A percentile compares a stretch with the other conserved stretches of the same genome.
Conservation (phyloP, 1,284 basidiomycete species). For the Gomphus bonarii region DNA sequence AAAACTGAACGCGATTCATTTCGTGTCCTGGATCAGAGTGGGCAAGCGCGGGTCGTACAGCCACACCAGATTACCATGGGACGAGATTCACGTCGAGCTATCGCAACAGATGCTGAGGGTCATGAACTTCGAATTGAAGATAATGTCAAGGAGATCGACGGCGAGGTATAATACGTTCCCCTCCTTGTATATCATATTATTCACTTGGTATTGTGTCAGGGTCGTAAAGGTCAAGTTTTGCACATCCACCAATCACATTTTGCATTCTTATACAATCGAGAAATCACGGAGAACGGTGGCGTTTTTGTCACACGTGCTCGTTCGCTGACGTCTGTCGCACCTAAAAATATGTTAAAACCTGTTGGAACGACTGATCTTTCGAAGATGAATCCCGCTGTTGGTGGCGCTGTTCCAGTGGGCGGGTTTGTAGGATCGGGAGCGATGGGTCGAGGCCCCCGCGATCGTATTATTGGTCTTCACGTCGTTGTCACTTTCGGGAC, state of each 20-base stretch:
- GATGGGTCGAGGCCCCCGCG: constrained; percentile 65
- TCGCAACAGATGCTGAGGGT: constrained; percentile 86
- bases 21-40: constrained; percentile 92
- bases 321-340: constrained; percentile 73
- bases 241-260: constrained; percentile 95
- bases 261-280: constrained; percentile 91
- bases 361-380: constrained; percentile 64
- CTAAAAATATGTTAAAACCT: constrained; percentile 62
- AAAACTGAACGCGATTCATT: constrained; percentile 95
- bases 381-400: constrained; percentile 90
- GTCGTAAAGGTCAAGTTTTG: constrained; percentile 86
- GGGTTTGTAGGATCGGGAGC: constrained; percentile 76
- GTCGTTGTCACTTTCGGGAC: constrained; percentile 84
- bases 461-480: constrained; percentile 72
- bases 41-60: constrained; percentile 80
- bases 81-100: constrained; percentile 72
- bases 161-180: constrained; percentile 50
- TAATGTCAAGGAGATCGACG: constrained; percentile 88
- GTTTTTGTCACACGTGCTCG: constrained; percentile 86
- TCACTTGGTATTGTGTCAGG: constrained; percentile 28
- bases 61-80: constrained; percentile 94
- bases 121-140: constrained; percentile 80
- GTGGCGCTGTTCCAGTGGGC: constrained; percentile 44
- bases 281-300: constrained; percentile 84
- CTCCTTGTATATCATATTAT: neutral